Percentiles rank a stretch among this genome's conserved stretches.
Evolutionary conservation across 306 rosid genomes (phyloP).

Genomic region (Hippophae gyantsensis): DNA sequence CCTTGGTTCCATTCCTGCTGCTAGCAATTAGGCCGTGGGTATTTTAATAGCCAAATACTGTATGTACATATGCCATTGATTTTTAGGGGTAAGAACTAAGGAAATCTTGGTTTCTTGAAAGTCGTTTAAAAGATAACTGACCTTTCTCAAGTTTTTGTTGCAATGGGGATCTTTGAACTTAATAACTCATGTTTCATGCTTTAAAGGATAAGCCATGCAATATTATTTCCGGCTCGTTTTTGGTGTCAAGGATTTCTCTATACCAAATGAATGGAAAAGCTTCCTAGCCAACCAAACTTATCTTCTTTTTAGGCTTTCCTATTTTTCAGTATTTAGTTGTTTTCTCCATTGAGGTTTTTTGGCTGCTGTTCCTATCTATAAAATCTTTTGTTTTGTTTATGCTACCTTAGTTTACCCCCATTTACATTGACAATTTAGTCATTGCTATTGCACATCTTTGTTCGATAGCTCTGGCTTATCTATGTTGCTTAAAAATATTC

Average conservation of each 20-base stretch:
- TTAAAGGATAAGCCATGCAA: not conserved
- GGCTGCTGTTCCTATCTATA: too few species aligned
- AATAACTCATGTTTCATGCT: not conserved
- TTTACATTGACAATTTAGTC: too few species aligned
- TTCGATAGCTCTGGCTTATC: not conserved
- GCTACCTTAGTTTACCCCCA: too few species aligned
- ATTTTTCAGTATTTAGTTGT: too few species aligned
- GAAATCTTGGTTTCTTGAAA: not conserved
- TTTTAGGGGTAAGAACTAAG: not conserved
- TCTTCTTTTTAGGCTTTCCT: too few species aligned
- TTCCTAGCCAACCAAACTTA: too few species aligned
- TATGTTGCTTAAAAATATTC: constrained; percentile 22
- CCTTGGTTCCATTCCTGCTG: not conserved
- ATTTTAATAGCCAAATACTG: not conserved
- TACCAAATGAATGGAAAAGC: too few species aligned
- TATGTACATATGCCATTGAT: not conserved
- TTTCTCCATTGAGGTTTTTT: too few species aligned
- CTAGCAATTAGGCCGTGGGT: constrained; percentile 3
- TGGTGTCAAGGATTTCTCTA: too few species aligned
- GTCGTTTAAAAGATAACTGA: not conserved
- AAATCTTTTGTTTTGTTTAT: too few species aligned
- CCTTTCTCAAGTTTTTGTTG: too few species aligned
- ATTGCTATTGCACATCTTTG: constrained; percentile 5
- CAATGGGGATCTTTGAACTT: not conserved
- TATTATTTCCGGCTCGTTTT: not conserved